Conservation (phyloP, 192 early-diverging fungal genomes). For the Hyaloraphidium curvatum region DNA sequence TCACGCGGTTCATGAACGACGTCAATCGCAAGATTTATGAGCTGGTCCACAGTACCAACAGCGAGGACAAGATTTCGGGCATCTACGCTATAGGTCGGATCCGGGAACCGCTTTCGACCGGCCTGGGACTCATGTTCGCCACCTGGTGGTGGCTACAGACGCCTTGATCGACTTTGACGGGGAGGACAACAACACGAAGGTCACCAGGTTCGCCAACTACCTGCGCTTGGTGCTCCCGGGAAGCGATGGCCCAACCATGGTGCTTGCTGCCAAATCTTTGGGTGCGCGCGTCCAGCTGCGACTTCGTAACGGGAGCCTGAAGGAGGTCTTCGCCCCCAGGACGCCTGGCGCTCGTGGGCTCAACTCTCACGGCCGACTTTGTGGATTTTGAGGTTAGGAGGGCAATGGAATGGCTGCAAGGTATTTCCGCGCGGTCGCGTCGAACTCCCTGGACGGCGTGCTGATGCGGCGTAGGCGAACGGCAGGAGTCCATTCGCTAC, state of each 20-base stretch:
- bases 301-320: neutral
- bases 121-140: too few relatives aligned
- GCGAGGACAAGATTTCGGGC: conserved; percentile 57
- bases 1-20: conserved; percentile 56
- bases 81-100: conserved; percentile 52
- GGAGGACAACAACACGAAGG: conserved; percentile 58
- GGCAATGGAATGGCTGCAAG: conserved; percentile 69
- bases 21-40: conserved; percentile 65
- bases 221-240: conserved; percentile 51
- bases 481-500: conserved; percentile 56
- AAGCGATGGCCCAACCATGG: conserved; percentile 50
- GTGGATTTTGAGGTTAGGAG: conserved; percentile 69
- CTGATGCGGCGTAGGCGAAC: conserved; percentile 30
- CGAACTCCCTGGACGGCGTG: neutral
- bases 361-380: conserved; percentile 56
- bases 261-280: conserved; percentile 48
- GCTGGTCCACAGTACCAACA: conserved; percentile 51
- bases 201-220: conserved; percentile 63
- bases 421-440: conserved; percentile 13
- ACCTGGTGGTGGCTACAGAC: too few relatives aligned
- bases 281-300: conserved; percentile 17
- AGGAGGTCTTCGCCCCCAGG: conserved; percentile 15
- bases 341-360: conserved; percentile 36
- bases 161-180: conserved; percentile 61
- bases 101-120: neutral